Evolutionary conservation across 2,329 filamentous ascomycete species (phyloP).

Genomic region (Capronia americana): DNA sequence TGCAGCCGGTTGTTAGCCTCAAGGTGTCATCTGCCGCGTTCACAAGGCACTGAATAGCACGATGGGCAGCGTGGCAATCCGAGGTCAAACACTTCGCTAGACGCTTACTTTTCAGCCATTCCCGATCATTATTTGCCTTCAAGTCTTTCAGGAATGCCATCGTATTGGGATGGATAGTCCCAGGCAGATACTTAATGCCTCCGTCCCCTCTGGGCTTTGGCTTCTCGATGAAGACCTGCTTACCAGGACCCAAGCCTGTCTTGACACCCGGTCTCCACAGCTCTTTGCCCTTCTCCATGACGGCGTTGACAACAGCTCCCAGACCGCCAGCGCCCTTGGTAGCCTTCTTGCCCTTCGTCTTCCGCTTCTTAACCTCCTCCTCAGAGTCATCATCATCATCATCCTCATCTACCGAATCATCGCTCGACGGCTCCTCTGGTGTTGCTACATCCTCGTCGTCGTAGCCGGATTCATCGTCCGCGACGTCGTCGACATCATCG

Average conservation of each 20-base stretch:
- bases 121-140: constrained; percentile 65
- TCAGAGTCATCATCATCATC: constrained; percentile 41
- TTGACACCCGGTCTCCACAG: constrained; percentile 64
- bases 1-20: constrained; percentile 2
- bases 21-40: neutral
- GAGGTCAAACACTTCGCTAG: constrained; percentile 46
- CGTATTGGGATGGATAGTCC: constrained; percentile 68
- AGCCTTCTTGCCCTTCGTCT: constrained; percentile 29
- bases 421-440: constrained; percentile 14
- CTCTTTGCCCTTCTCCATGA: constrained; percentile 52
- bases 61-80: neutral
- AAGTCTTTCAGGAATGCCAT: constrained; percentile 66
- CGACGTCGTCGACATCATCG: constrained; percentile 38
- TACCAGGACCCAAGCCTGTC: constrained; percentile 63
- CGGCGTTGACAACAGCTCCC: constrained; percentile 39
- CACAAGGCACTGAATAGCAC: neutral
- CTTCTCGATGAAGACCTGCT: constrained; percentile 66
- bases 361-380: constrained; percentile 38
- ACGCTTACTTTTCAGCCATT: constrained; percentile 62
- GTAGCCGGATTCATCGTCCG: constrained; percentile 30
- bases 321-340: constrained; percentile 33
- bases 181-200: constrained; percentile 62
- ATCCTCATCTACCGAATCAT: constrained; percentile 39
- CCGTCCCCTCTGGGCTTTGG: constrained; percentile 67
- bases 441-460: constrained; percentile 42